phyloP scores from a whole-genome alignment of 768 basidiomycete genomes.

The Russula emetica region DNA sequence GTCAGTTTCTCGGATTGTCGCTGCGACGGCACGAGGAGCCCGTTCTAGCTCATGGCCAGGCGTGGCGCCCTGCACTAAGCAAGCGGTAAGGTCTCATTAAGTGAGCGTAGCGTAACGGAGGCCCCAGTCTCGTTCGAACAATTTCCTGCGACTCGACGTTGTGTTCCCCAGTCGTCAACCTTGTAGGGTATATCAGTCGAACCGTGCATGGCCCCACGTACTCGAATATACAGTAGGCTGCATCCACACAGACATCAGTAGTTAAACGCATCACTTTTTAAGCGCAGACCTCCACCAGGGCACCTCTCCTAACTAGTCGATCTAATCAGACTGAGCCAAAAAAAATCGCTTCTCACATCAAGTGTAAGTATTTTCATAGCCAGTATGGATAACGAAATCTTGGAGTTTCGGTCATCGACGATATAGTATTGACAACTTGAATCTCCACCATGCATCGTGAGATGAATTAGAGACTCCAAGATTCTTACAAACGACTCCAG shows the following conservation, averaged over 20 bases:
- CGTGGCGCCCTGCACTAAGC: constrained; percentile 32
- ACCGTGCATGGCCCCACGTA: no score
- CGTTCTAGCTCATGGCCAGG: constrained; percentile 34
- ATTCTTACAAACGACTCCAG: background rate
- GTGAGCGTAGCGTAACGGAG: constrained; percentile 25
- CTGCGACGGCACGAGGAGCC: no score
- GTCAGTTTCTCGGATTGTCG: no score
- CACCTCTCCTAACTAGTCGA: no score
- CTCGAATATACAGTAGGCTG: no score
- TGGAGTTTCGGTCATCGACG: background rate
- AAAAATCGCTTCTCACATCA: no score
- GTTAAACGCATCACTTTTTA: no score
- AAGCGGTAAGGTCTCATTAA: constrained; percentile 29
- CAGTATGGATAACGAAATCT: background rate
- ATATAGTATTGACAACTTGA: background rate
- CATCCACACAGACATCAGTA: no score
- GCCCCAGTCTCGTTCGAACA: constrained; percentile 61
- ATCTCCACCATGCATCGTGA: background rate
- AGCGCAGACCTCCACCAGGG: no score
- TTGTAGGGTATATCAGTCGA: no score
- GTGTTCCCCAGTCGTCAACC: constrained; percentile 68
- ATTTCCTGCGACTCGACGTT: constrained; percentile 68
- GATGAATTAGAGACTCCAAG: background rate
- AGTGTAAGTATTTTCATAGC: no score
- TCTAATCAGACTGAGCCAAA: no score